A percentile compares a stretch with the other conserved stretches of the same genome.
Evolutionary conservation across 2,329 filamentous ascomycete species (phyloP).

Genomic region (Blumeriella jaapii): DNA sequence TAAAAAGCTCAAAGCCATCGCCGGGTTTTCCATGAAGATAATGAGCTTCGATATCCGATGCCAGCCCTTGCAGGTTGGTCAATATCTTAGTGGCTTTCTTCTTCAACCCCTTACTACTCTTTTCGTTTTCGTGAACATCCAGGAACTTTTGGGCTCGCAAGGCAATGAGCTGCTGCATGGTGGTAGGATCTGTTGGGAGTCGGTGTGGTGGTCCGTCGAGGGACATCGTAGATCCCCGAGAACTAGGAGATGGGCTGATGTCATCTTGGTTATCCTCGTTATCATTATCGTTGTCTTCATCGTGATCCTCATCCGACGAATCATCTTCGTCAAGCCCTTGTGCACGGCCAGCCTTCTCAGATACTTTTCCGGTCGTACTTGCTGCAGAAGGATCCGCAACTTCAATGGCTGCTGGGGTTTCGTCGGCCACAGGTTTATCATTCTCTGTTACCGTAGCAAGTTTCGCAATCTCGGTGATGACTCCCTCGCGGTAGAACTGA

Average conservation of each 20-base stretch:
- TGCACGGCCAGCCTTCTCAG: constrained; percentile 18
- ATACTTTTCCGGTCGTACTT: constrained; percentile 24
- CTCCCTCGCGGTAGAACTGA: constrained; percentile 93
- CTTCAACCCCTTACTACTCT: constrained; percentile 60
- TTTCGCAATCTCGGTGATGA: constrained; percentile 81
- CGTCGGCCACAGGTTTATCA: constrained; percentile 15
- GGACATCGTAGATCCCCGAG: constrained; percentile 54
- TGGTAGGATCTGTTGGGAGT: constrained; percentile 37
- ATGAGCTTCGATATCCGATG: constrained; percentile 58
- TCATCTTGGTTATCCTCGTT: constrained; percentile 42
- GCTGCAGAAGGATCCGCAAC: constrained; percentile 25
- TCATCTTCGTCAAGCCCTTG: constrained; percentile 37
- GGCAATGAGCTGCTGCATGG: constrained; percentile 62
- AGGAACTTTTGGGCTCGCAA: constrained; percentile 73
- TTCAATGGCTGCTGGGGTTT: constrained; percentile 11
- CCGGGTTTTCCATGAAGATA: constrained; percentile 47
- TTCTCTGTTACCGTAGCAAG: constrained; percentile 41
- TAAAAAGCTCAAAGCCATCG: constrained; percentile 58
- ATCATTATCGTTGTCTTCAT: constrained; percentile 39
- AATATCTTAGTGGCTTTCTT: constrained; percentile 70
- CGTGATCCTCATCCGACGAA: constrained; percentile 40
- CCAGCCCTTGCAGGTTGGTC: constrained; percentile 57
- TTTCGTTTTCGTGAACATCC: constrained; percentile 68
- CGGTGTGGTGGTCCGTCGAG: constrained; percentile 42
- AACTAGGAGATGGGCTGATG: constrained; percentile 31